These are phyloP conservation scores for Drechslera avenae DNA, from an alignment of 2,329 filamentous ascomycete species.

Conservation along the genomic window DNA sequence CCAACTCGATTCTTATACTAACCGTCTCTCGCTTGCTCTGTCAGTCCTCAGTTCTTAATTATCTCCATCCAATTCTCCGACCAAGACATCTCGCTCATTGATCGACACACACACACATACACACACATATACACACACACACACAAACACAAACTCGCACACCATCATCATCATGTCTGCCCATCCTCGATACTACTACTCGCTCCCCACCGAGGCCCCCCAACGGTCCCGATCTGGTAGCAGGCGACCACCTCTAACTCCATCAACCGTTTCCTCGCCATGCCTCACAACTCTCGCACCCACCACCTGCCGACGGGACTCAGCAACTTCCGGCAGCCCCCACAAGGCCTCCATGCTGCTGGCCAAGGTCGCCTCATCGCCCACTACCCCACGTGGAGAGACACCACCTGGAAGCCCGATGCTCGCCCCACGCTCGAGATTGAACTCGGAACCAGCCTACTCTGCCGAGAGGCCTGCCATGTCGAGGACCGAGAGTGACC, in stretches of 20 bases:
- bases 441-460: constrained; percentile 35
- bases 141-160: too few relatives aligned
- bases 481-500: constrained; percentile 46
- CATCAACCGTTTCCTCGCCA: constrained; percentile 53
- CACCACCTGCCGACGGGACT: constrained; percentile 48
- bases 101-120: constrained; percentile 19
- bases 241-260: constrained; percentile 52
- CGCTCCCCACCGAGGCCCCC: constrained; percentile 45
- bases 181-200: constrained; percentile 46
- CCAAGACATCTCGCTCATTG: constrained; percentile 14
- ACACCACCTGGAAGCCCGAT: constrained; percentile 39
- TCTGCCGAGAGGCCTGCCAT: constrained; percentile 39
- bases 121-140: too few relatives aligned
- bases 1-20: constrained; percentile 40
- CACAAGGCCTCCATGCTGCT: constrained; percentile 51
- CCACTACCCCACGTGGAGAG: constrained; percentile 47
- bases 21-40: constrained; percentile 20
- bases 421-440: constrained; percentile 34
- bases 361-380: constrained; percentile 52
- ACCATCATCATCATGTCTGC: constrained; percentile 39
- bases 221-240: constrained; percentile 42
- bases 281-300: constrained; percentile 51
- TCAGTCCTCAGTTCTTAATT: constrained; percentile 21
- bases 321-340: constrained; percentile 47
- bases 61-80: constrained; percentile 20